Percentiles rank a stretch among this genome's conserved stretches.
Evolutionary conservation across 1,139 yeast species (phyloP).

Genomic region (Dujonia santamariae): DNA sequence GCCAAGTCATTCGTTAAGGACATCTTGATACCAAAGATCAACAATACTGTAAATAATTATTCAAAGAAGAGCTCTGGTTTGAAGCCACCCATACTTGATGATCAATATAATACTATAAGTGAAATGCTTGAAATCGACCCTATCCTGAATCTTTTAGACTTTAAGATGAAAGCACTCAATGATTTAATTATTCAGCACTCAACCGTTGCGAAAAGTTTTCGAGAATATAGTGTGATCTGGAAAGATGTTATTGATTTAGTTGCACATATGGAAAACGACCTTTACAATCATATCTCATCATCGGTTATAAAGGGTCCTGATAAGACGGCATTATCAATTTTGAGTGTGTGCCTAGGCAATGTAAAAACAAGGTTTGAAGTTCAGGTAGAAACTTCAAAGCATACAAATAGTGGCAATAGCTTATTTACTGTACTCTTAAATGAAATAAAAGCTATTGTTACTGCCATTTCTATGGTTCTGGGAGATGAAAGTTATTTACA

Average conservation of each 20-base stretch:
- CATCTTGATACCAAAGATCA: slow-evolving; percentile 2
- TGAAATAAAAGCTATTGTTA: slow-evolving; percentile 21
- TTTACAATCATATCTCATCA: slow-evolving; percentile 5
- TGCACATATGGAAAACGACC: slow-evolving; percentile 17
- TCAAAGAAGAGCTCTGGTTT: too few relatives aligned
- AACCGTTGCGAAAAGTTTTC: slow-evolving; percentile 25
- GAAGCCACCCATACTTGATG: slow-evolving; percentile 30
- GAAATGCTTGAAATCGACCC: slow-evolving; percentile 36
- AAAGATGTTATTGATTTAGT: slow-evolving; percentile 31
- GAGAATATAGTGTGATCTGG: slow-evolving; percentile 34
- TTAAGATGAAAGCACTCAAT: slow-evolving; percentile 27
- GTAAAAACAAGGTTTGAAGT: slow-evolving; percentile 5
- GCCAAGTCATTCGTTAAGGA: slow-evolving; percentile 15
- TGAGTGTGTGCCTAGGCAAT: slow-evolving; percentile 1
- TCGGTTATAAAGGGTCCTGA: slow-evolving; percentile 1
- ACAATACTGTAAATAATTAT: neutral
- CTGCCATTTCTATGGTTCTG: slow-evolving; percentile 18
- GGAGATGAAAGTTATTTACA: slow-evolving; percentile 6
- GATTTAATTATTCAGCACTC: slow-evolving; percentile 26
- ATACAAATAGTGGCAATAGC: neutral
- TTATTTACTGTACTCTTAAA: slow-evolving; percentile 17
- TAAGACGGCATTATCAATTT: neutral
- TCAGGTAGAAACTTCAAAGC: slow-evolving; percentile 4
- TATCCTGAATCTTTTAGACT: slow-evolving; percentile 25
- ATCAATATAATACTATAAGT: slow-evolving; percentile 29